Evolutionary conservation across 805 yeast genomes (phyloP), one percentile per base, ranked within the genome.

Genomic region (Metschnikowia koreensis): DNA sequence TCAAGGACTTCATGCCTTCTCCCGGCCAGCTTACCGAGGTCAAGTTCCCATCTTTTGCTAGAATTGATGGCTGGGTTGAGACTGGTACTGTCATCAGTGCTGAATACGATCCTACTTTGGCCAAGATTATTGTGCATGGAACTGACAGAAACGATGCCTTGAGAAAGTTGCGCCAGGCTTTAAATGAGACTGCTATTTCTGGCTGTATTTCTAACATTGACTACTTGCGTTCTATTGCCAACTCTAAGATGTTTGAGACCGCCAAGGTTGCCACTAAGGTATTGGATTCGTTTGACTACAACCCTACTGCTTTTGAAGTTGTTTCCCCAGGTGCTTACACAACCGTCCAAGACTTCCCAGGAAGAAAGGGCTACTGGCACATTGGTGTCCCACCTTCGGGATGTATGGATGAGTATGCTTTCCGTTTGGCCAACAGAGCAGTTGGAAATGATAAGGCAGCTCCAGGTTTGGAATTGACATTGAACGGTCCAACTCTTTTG

Each of bases 301-400:
- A 75, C 47, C 92, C 97, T 4, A 79, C 81, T 50, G 97, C 97
- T 2, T 80, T 93, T 68, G 98, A 93, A 71, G 80, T 93, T 39
- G 68, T 86, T 33, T 71, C 82, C 41, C 97, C 98, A 1, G 99
- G 99, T 62, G 93, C 97, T 40, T 90, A 90, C 71, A 93, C 98
- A 37, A 89, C 97, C 3, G 93, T 93, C 45, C 99, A 93, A 74
- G 99, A 94, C 70, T 94, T 84, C 69, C 96, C 96, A 15, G 96
- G 96, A 47, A 85, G 99, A 75, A 76, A 77, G 49, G 86, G 90
- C n/a, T 77, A 77, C 67, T 88, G 96, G 96, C 83, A 87, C 65
- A 81, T 87, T 60, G 99, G 99, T 67, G 98, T 93, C 50, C 99
- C 99, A 27, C 98, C 98, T 7, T 89, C 97, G 39, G 99, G 99